Evolutionary conservation across 2,329 filamentous ascomycete species (phyloP).

Genomic region (Spiromastix sp.): DNA sequence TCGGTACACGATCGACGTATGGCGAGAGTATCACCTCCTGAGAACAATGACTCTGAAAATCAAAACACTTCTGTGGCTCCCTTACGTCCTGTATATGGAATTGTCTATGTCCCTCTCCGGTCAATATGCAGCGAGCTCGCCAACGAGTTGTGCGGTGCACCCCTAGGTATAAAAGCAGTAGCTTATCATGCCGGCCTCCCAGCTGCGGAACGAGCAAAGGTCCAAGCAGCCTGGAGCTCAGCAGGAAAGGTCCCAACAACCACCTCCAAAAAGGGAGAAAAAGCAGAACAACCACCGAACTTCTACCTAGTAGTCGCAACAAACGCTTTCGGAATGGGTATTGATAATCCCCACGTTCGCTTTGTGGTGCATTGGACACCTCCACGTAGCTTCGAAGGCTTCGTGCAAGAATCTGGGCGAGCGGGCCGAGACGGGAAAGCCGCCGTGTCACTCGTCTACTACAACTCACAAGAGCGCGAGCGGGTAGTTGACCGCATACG

Average conservation of each 20-base stretch:
- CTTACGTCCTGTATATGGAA: constrained; percentile 32
- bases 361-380: constrained; percentile 94
- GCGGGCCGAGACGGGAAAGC: constrained; percentile 80
- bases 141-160: constrained; percentile 18
- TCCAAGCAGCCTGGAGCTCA: constrained; percentile 30
- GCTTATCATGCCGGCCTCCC: constrained; percentile 51
- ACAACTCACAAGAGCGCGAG: constrained; percentile 77
- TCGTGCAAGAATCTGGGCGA: constrained; percentile 89
- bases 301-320: constrained; percentile 93
- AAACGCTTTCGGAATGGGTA: constrained; percentile 95
- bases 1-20: constrained; percentile 62
- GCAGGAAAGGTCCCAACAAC: constrained; percentile 7
- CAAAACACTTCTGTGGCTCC: constrained; percentile 1
- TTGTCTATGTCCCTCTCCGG: constrained; percentile 37
- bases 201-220: constrained; percentile 59
- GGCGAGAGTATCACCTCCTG: constrained; percentile 50
- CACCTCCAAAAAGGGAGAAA: constrained; percentile 10
- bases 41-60: constrained; percentile 43
- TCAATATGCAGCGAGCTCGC: constrained; percentile 32
- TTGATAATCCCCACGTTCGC: constrained; percentile 88
- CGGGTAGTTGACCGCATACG: constrained; percentile 50
- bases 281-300: constrained; percentile 37
- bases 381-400: constrained; percentile 89
- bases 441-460: constrained; percentile 79
- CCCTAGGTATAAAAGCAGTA: constrained; percentile 29